Percentiles rank a stretch among this genome's conserved stretches.
These are phyloP conservation scores for Salix viminalis DNA, from an alignment of 345 rosid genomes.

Conservation along the genomic window DNA sequence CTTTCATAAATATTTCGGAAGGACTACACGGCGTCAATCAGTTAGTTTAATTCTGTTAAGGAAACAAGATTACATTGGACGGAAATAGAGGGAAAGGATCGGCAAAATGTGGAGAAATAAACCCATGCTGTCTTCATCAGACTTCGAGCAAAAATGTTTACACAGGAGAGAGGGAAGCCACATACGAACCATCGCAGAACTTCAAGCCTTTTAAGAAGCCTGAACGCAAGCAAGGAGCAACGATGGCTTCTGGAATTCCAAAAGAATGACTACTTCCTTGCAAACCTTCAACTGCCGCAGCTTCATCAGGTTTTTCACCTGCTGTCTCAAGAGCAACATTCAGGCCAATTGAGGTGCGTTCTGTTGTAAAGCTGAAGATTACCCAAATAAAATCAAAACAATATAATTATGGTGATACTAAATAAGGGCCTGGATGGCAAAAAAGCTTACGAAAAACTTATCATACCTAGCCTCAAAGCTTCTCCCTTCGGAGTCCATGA, in stretches of 20 bases:
- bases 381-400: not conserved
- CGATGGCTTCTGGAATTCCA: constrained; percentile 45
- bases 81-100: not conserved
- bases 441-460: not conserved
- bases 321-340: constrained; percentile 54
- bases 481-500: constrained; percentile 47
- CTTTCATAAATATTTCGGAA: not conserved
- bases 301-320: constrained; percentile 27
- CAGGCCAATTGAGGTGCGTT: constrained; percentile 61
- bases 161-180: constrained; percentile 50
- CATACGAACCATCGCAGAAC: constrained; percentile 52
- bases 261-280: constrained; percentile 20
- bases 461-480: constrained; percentile 75
- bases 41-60: not conserved
- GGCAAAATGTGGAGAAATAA: not conserved
- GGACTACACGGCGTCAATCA: not conserved
- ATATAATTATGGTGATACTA: not conserved
- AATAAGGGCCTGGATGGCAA: not conserved
- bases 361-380: constrained; percentile 64
- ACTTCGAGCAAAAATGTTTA: constrained; percentile 25
- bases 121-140: not conserved
- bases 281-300: constrained; percentile 18
- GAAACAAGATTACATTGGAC: not conserved
- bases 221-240: constrained; percentile 45
- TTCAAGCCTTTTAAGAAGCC: constrained; percentile 71